Conservation (phyloP, 2,329 filamentous ascomycete species). For the Sphaerulina populicola region DNA sequence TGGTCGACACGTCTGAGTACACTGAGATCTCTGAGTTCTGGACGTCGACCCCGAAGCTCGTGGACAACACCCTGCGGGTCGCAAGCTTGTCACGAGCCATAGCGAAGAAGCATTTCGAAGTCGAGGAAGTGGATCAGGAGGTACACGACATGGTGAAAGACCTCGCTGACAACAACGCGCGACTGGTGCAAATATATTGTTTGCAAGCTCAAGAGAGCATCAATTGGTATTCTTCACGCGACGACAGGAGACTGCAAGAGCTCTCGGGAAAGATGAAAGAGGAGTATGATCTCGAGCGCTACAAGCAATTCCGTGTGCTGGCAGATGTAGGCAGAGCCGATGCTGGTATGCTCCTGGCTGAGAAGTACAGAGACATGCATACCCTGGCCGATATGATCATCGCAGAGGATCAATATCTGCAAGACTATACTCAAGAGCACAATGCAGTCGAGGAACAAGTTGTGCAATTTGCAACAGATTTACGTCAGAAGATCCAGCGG, state of each 20-base stretch:
- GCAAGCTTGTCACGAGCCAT: conserved; percentile 37
- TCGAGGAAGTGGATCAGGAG: conserved; percentile 27
- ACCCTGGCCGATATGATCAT: conserved; percentile 50
- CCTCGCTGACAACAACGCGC: conserved; percentile 45
- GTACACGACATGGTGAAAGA: conserved; percentile 36
- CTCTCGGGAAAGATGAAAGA: conserved; percentile 43
- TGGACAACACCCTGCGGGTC: conserved; percentile 34
- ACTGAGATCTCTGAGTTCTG: conserved; percentile 69
- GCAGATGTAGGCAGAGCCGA: conserved; percentile 47
- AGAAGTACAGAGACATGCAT: conserved; percentile 55
- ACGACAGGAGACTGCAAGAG: conserved; percentile 38
- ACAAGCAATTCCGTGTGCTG: conserved; percentile 37
- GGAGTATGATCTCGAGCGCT: conserved; percentile 34
- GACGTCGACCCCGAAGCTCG: conserved; percentile 58
- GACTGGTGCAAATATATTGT: conserved; percentile 51
- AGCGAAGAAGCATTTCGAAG: conserved; percentile 36
- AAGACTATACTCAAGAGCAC: conserved; percentile 28
- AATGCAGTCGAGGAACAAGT: conserved; percentile 6
- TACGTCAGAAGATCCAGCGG: conserved; percentile 38
- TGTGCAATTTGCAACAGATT: conserved; percentile 34
- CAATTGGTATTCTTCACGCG: conserved; percentile 51
- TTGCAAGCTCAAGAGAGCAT: conserved; percentile 52
- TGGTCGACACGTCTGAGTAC: conserved; percentile 48
- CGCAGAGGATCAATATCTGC: conserved; percentile 37
- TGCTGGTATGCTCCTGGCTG: conserved; percentile 53